Conservation (phyloP, 2,329 filamentous ascomycete species). For the Dothideomycetes sp. region DNA sequence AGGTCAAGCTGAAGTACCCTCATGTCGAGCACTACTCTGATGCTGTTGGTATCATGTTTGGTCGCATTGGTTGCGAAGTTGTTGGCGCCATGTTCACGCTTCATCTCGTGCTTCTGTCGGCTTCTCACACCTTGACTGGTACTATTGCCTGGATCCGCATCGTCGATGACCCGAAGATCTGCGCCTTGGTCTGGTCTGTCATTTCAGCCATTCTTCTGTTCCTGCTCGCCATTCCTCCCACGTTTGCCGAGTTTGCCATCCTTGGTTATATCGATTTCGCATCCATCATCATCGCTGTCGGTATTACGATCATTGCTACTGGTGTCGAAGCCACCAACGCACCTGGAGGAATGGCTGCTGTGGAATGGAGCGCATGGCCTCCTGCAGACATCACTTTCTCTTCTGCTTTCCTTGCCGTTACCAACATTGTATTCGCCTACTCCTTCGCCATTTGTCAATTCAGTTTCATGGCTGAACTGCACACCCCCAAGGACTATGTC, state of each 20-base stretch:
- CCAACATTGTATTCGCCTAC: slow-evolving; percentile 63
- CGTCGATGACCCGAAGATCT: slow-evolving; percentile 29
- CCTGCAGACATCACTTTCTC: slow-evolving; percentile 34
- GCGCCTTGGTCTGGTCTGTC: slow-evolving; percentile 35
- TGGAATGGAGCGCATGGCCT: slow-evolving; percentile 29
- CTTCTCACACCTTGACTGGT: slow-evolving; percentile 37
- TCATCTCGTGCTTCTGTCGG: slow-evolving; percentile 35
- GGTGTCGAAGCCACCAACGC: slow-evolving; percentile 22
- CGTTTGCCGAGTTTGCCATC: slow-evolving; percentile 27
- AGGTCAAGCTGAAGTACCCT: slow-evolving; percentile 47
- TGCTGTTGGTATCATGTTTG: slow-evolving; percentile 35
- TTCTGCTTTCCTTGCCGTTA: slow-evolving; percentile 54
- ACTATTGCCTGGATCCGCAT: slow-evolving; percentile 38
- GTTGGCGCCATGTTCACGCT: slow-evolving; percentile 35
- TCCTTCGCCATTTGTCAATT: slow-evolving; percentile 52
- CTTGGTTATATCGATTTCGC: slow-evolving; percentile 30
- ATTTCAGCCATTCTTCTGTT: slow-evolving; percentile 34
- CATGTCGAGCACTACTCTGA: slow-evolving; percentile 37
- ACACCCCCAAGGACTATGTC: slow-evolving; percentile 52
- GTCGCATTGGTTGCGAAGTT: slow-evolving; percentile 34
- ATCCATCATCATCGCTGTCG: slow-evolving; percentile 27
- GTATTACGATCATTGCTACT: slow-evolving; percentile 29
- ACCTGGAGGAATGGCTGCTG: slow-evolving; percentile 23
- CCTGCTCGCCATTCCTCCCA: slow-evolving; percentile 27
- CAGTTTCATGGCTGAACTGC: slow-evolving; percentile 57